These are phyloP conservation scores for Heliamphora exappendiculata DNA, from an alignment of 148 eudicot genomes.

Conservation along the genomic window DNA sequence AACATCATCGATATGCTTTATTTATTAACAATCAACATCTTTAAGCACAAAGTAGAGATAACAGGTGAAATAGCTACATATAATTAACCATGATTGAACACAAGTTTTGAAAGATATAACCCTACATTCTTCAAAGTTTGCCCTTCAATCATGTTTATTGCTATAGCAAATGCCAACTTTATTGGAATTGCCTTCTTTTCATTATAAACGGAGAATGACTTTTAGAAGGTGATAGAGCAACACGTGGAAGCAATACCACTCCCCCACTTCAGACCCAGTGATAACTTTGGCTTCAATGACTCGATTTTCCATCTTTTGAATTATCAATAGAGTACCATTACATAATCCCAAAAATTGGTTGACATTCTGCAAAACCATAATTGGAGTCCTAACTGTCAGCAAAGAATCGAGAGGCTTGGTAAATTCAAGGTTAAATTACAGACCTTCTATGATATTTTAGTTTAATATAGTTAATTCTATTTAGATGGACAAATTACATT, in stretches of 20 bases:
- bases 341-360: neutral
- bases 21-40: neutral
- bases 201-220: neutral
- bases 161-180: slow-evolving; percentile 8
- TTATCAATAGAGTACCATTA: neutral
- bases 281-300: neutral
- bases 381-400: neutral
- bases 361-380: neutral
- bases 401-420: no score
- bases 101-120: slow-evolving; percentile 9
- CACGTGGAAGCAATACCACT: neutral
- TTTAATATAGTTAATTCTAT: no score
- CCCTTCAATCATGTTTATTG: slow-evolving; percentile 16
- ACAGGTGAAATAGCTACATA: slow-evolving; percentile 10
- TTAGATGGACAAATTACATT: no score
- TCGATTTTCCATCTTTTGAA: neutral
- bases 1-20: no score
- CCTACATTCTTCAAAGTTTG: slow-evolving; percentile 14
- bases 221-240: neutral
- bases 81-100: slow-evolving; percentile 9
- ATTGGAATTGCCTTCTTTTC: slow-evolving; percentile 11
- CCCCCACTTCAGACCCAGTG: neutral
- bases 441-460: no score
- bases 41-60: neutral
- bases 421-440: no score